A percentile compares a stretch with the other conserved stretches of the same genome.
Evolutionary conservation across 306 rosid species (phyloP).

Genomic region (Styphnolobium japonicum): DNA sequence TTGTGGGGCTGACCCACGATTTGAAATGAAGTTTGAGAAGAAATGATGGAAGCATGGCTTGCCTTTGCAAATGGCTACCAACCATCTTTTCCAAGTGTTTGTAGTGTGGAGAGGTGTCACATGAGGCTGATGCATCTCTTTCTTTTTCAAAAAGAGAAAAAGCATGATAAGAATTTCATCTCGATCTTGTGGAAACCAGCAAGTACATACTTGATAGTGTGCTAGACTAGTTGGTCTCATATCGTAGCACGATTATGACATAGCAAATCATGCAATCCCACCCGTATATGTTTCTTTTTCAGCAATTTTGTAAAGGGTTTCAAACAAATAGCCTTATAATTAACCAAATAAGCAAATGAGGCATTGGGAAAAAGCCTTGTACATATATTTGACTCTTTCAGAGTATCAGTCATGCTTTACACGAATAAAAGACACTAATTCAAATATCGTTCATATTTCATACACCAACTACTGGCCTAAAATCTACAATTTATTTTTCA

Average conservation of each 20-base stretch:
- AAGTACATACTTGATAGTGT: neutral
- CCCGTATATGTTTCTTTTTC: constrained; percentile 18
- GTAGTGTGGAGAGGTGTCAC: constrained; percentile 37
- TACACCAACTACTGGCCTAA: too few species aligned
- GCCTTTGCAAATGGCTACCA: constrained; percentile 30
- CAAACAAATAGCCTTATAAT: too few species aligned
- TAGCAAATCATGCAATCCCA: constrained; percentile 28
- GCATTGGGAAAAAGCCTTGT: too few species aligned
- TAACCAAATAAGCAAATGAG: too few species aligned
- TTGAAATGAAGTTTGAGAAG: constrained; percentile 31
- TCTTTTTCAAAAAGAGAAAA: constrained; percentile 25
- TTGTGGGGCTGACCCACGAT: constrained; percentile 47
- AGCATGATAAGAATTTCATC: constrained; percentile 21
- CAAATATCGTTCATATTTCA: too few species aligned
- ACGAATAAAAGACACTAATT: too few species aligned
- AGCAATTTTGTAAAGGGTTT: neutral
- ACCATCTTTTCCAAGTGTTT: constrained; percentile 20
- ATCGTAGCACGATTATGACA: constrained; percentile 25
- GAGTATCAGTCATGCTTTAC: too few species aligned
- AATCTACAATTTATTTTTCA: too few species aligned
- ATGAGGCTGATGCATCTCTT: constrained; percentile 32
- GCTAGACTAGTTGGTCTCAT: constrained; percentile 21
- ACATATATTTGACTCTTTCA: too few species aligned
- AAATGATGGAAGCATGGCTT: constrained; percentile 48
- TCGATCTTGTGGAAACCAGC: constrained; percentile 40